Conservation (phyloP, 192 early-diverging fungal species). For the Mycoemilia scoparia region DNA sequence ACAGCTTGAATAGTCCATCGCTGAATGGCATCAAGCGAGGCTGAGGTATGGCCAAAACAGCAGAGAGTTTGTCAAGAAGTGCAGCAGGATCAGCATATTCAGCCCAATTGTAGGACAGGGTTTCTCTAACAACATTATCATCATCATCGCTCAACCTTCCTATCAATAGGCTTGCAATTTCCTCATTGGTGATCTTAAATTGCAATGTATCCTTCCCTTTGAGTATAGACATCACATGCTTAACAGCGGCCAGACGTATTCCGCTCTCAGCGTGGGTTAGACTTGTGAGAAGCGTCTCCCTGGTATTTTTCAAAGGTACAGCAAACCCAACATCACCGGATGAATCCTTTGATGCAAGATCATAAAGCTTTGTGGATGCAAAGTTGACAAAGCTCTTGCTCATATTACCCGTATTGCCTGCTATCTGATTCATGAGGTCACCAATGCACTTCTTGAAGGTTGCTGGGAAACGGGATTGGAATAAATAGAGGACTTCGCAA, state of each 20-base stretch:
- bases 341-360: background rate
- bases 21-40: constrained; percentile 1
- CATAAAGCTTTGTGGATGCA: background rate
- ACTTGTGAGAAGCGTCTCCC: constrained; percentile 66
- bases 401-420: too few relatives aligned
- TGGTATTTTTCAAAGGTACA: constrained; percentile 38
- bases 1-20: constrained; percentile 1
- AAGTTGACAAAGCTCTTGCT: background rate
- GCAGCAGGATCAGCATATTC: constrained; percentile 1
- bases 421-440: too few relatives aligned
- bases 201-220: constrained; percentile 16
- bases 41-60: constrained; percentile 7
- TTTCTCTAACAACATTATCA: constrained; percentile 8
- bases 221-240: constrained; percentile 39
- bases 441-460: too few relatives aligned
- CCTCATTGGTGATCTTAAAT: constrained; percentile 5
- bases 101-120: constrained; percentile 8
- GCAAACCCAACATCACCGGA: constrained; percentile 5
- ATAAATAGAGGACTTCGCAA: too few relatives aligned
- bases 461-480: too few relatives aligned
- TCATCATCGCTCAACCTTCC: constrained; percentile 19
- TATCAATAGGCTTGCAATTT: constrained; percentile 5
- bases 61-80: constrained; percentile 8
- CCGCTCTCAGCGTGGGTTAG: constrained; percentile 51
- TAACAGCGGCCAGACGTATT: constrained; percentile 50